Conservation (phyloP, 805 yeast species). For the Sugiyamaella americana region DNA sequence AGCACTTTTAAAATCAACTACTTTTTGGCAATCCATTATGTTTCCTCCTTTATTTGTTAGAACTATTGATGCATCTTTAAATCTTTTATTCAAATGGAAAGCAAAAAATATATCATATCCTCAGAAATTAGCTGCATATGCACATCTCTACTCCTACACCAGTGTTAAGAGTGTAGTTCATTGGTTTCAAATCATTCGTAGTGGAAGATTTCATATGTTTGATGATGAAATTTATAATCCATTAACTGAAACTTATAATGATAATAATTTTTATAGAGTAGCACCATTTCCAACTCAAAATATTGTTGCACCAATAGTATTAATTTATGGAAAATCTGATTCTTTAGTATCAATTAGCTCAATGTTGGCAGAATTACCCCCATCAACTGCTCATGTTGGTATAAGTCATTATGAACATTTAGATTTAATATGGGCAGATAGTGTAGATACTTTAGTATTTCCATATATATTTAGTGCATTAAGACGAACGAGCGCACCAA, state of each 20-base stretch:
- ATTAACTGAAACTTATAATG: slow-evolving; percentile 1
- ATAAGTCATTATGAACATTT: slow-evolving; percentile 77
- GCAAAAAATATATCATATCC: slow-evolving; percentile 60
- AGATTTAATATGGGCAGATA: slow-evolving; percentile 83
- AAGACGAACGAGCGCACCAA: slow-evolving; percentile 1
- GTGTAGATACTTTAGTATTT: slow-evolving; percentile 38
- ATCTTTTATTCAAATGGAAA: slow-evolving; percentile 72
- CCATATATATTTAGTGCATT: slow-evolving; percentile 23
- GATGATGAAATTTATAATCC: slow-evolving; percentile 45
- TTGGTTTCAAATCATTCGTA: slow-evolving; percentile 86
- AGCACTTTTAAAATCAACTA: slow-evolving; percentile 69
- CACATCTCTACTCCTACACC: slow-evolving; percentile 86
- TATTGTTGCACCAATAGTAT: slow-evolving; percentile 62
- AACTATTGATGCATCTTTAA: slow-evolving; percentile 65
- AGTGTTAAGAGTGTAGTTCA: slow-evolving; percentile 91
- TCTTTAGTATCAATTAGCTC: slow-evolving; percentile 81
- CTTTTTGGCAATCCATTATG: slow-evolving; percentile 70
- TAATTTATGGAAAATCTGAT: slow-evolving; percentile 76
- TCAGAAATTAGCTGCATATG: slow-evolving; percentile 75
- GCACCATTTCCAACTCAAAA: slow-evolving; percentile 62
- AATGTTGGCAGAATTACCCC: slow-evolving; percentile 64
- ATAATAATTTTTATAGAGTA: slow-evolving; percentile 40
- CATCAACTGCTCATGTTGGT: slow-evolving; percentile 40
- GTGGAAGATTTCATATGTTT: slow-evolving; percentile 80
- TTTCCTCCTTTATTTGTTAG: slow-evolving; percentile 70